Evolutionary conservation across 2,329 filamentous ascomycete genomes (phyloP).

Genomic region (Beauveria sp.): DNA sequence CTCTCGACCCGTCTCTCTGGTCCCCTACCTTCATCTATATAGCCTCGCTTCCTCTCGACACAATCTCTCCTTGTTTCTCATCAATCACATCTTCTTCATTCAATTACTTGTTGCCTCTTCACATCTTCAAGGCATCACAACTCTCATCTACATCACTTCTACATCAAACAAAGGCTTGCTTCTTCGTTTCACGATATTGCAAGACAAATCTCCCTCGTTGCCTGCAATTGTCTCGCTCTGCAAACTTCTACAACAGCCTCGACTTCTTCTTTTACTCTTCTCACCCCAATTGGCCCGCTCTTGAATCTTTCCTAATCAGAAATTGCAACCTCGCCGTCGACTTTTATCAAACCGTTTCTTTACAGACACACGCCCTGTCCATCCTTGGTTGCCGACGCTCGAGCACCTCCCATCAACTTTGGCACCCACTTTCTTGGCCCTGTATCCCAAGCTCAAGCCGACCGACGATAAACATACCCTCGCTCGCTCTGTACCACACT

Average conservation of each 20-base stretch:
- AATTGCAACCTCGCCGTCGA: not conserved
- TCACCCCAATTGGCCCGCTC: not conserved
- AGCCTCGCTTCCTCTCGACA: slow-evolving; percentile 9
- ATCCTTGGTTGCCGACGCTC: slow-evolving; percentile 7
- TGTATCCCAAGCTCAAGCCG: slow-evolving; percentile 5
- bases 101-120: not conserved
- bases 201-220: slow-evolving; percentile 1
- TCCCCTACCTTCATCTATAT: slow-evolving; percentile 9
- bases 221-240: not conserved
- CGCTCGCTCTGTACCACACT: slow-evolving; percentile 6
- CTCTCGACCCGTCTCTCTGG: slow-evolving; percentile 4
- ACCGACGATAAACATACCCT: slow-evolving; percentile 9
- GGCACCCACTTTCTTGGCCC: slow-evolving; percentile 6
- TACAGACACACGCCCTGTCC: not conserved
- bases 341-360: not conserved
- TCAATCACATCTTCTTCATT: slow-evolving; percentile 2
- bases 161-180: not conserved
- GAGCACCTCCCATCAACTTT: slow-evolving; percentile 8
- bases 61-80: not conserved
- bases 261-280: not conserved
- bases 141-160: not conserved
- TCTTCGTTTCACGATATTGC: not conserved
- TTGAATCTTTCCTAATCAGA: not conserved
- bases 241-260: not conserved
- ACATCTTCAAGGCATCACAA: not conserved